A percentile compares a stretch with the other conserved stretches of the same genome.
Conservation (phyloP, 192 early-diverging fungal species). For the Borealophlyctis nickersoniae region DNA sequence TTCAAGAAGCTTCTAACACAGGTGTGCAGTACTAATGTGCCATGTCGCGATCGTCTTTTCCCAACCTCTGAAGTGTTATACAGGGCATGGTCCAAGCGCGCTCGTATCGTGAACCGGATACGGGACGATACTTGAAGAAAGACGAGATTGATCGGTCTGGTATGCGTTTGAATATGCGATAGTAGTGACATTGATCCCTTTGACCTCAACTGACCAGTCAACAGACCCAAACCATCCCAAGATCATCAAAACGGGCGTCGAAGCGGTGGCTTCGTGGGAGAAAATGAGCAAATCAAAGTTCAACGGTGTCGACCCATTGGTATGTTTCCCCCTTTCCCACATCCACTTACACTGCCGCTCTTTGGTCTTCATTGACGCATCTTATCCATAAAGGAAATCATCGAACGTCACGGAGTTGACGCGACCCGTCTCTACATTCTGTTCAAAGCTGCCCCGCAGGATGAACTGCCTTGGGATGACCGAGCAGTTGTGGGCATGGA, state of each 20-base stretch:
- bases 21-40: constrained; percentile 17
- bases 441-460: constrained; percentile 82
- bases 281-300: constrained; percentile 98
- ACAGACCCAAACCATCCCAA: too few relatives aligned
- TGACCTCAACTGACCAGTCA: constrained; percentile 25
- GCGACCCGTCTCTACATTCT: constrained; percentile 81
- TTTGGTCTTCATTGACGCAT: neutral
- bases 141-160: constrained; percentile 65
- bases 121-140: constrained; percentile 71
- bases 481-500: constrained; percentile 89
- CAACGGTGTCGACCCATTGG: constrained; percentile 86
- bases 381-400: constrained; percentile 37
- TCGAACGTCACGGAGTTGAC: constrained; percentile 72
- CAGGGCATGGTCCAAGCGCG: constrained; percentile 91
- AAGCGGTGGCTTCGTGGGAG: constrained; percentile 66
- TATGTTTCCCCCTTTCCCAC: constrained; percentile 27
- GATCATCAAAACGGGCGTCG: constrained; percentile 59
- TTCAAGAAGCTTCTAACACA: constrained; percentile 83
- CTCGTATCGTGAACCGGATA: constrained; percentile 74
- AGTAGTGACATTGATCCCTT: constrained; percentile 7
- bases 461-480: constrained; percentile 90
- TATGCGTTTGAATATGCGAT: constrained; percentile 23
- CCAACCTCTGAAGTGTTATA: constrained; percentile 6
- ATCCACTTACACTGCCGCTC: neutral
- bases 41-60: neutral